These are phyloP conservation scores for Pharus latifolius DNA, from an alignment of 176 grass and related monocot species.

Conservation along the genomic window DNA sequence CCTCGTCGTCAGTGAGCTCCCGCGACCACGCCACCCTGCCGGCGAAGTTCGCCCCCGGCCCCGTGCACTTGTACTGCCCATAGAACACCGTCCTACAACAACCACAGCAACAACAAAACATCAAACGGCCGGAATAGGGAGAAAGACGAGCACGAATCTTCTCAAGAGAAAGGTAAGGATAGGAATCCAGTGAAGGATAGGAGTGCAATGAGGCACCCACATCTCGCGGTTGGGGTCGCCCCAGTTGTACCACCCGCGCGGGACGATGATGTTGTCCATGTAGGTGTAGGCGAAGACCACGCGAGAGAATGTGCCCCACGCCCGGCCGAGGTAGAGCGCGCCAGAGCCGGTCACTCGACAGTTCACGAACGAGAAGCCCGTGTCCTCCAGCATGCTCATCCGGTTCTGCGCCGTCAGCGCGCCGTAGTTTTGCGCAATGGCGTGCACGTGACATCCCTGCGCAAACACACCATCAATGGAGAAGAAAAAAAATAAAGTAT, in stretches of 20 bases:
- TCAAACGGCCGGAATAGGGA: no score
- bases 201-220: slow-evolving; percentile 21
- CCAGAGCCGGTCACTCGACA: slow-evolving; percentile 86
- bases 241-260: slow-evolving; percentile 87
- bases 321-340: slow-evolving; percentile 79
- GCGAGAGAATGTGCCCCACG: slow-evolving; percentile 86
- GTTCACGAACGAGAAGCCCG: slow-evolving; percentile 91
- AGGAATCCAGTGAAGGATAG: no score
- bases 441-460: slow-evolving; percentile 84
- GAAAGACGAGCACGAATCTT: no score
- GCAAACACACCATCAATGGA: neutral
- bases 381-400: slow-evolving; percentile 75
- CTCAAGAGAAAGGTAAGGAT: neutral
- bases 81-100: slow-evolving; percentile 92
- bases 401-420: slow-evolving; percentile 87
- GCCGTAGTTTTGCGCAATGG: slow-evolving; percentile 66
- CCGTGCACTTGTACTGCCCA: slow-evolving; percentile 91
- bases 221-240: slow-evolving; percentile 77
- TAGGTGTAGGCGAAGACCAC: slow-evolving; percentile 95
- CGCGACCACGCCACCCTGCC: slow-evolving; percentile 74
- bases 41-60: slow-evolving; percentile 56
- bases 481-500: neutral
- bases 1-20: slow-evolving; percentile 92
- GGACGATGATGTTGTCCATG: slow-evolving; percentile 96
- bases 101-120: no score